Percentiles rank a stretch among this genome's conserved stretches.
Evolutionary conservation across 1,139 yeast species (phyloP).

Genomic region (Pichia kudriavzevii): DNA sequence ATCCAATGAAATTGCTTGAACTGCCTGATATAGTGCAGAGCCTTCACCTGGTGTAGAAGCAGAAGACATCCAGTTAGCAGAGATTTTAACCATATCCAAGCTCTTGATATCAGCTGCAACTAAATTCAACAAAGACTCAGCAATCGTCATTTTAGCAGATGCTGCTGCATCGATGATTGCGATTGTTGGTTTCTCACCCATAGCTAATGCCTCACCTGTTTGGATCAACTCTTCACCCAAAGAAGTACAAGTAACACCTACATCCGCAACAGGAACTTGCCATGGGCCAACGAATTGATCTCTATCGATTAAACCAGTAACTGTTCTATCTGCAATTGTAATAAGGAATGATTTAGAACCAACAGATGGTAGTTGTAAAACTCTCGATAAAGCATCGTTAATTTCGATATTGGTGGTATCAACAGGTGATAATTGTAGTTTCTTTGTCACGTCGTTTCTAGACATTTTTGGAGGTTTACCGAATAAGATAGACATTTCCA

Average conservation of each 20-base stretch:
- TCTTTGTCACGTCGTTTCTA: conserved; percentile 61
- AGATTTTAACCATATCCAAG: conserved; percentile 69
- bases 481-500: conserved; percentile 93
- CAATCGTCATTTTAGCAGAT: conserved; percentile 95
- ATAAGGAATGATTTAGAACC: conserved; percentile 93
- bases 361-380: conserved; percentile 84
- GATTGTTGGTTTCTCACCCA: conserved; percentile 92
- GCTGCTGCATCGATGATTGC: conserved; percentile 91
- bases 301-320: conserved; percentile 93
- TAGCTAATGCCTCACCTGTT: conserved; percentile 95
- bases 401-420: conserved; percentile 26
- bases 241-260: conserved; percentile 91
- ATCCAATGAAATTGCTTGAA: conserved; percentile 91
- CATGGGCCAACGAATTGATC: conserved; percentile 99
- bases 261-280: conserved; percentile 99
- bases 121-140: conserved; percentile 84
- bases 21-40: conserved; percentile 90
- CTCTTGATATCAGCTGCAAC: conserved; percentile 84
- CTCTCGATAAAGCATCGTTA: conserved; percentile 70
- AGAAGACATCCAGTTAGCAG: conserved; percentile 99
- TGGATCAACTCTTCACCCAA: conserved; percentile 61
- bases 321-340: conserved; percentile 95
- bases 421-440: conserved; percentile 49
- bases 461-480: conserved; percentile 97
- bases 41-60: conserved; percentile 97